Percentiles rank a stretch among this genome's conserved stretches.
phyloP scores from a whole-genome alignment of 768 basidiomycete species.

The Butyriboletus loyo region DNA sequence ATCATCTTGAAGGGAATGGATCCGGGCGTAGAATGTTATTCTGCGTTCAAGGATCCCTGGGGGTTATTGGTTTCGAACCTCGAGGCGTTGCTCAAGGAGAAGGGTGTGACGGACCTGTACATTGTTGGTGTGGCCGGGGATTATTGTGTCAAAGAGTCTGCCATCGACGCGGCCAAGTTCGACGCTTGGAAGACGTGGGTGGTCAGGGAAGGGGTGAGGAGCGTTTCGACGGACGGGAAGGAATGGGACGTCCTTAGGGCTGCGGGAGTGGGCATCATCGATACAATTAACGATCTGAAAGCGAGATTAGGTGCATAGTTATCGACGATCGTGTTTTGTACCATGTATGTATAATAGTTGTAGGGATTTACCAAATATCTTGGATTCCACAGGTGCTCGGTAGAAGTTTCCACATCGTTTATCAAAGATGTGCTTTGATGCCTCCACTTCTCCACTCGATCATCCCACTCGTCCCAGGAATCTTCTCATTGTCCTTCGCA shows the following conservation, averaged over 20 bases:
- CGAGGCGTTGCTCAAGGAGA: slow-evolving; percentile 38
- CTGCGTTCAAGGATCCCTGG: slow-evolving; percentile 70
- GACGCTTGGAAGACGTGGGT: slow-evolving; percentile 51
- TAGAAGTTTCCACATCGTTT: not conserved
- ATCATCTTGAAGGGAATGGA: slow-evolving; percentile 57
- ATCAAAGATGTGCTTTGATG: not conserved
- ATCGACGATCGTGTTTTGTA: not conserved
- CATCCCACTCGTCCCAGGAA: not conserved
- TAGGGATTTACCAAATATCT: not conserved
- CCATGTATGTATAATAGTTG: not conserved
- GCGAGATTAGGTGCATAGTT: slow-evolving; percentile 16
- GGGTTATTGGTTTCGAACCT: slow-evolving; percentile 46
- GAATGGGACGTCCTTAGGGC: slow-evolving; percentile 39
- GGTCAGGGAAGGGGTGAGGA: slow-evolving; percentile 46
- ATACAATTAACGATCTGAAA: slow-evolving; percentile 30
- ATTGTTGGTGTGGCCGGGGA: slow-evolving; percentile 73
- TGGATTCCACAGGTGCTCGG: too few relatives aligned
- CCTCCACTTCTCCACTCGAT: not conserved
- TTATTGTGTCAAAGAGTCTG: slow-evolving; percentile 67
- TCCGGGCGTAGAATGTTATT: slow-evolving; percentile 68
- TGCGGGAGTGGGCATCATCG: slow-evolving; percentile 34
- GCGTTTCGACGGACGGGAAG: slow-evolving; percentile 31
- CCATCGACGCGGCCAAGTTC: slow-evolving; percentile 47
- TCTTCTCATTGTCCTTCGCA: not conserved
- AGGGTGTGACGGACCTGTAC: slow-evolving; percentile 54